Percentiles rank a stretch among this genome's conserved stretches.
phyloP scores from a whole-genome alignment of 805 yeast species.

The Pichia deserticola region DNA sequence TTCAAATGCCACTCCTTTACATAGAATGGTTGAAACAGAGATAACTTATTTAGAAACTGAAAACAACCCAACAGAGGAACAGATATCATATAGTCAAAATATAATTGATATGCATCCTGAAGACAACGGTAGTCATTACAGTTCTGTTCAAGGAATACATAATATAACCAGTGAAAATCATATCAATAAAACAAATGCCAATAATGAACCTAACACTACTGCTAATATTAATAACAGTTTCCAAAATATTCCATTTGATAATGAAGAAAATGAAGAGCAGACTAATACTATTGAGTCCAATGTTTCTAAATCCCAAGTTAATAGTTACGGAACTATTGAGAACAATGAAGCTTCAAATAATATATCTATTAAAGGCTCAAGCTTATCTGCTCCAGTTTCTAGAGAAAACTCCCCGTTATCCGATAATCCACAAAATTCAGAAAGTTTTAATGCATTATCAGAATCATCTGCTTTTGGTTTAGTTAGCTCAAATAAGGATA shows the following conservation, averaged over 20 bases:
- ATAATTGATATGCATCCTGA: no score
- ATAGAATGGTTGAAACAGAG: no score
- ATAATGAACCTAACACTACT: no score
- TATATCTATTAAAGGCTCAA: slow-evolving; percentile 5
- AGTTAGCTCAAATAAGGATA: not conserved
- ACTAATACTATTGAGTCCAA: not conserved
- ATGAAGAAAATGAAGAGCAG: not conserved
- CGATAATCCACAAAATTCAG: not conserved
- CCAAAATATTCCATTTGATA: not conserved
- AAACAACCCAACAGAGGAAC: no score
- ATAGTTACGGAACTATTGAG: not conserved
- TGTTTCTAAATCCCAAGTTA: not conserved
- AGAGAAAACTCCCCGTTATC: not conserved
- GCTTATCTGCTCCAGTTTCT: not conserved
- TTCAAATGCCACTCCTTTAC: no score
- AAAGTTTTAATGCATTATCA: slow-evolving; percentile 1
- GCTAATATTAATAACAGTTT: not conserved
- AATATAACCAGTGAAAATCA: no score
- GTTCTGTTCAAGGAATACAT: no score
- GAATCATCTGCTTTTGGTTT: slow-evolving; percentile 3
- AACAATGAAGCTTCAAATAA: not conserved
- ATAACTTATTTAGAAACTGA: no score
- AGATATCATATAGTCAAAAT: no score
- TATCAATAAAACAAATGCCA: no score
- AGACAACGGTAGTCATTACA: no score